Percentiles rank a stretch among this genome's conserved stretches.
These are phyloP conservation scores for Monosporascus cannonballus DNA, from an alignment of 2,329 filamentous ascomycete genomes.

Conservation along the genomic window DNA sequence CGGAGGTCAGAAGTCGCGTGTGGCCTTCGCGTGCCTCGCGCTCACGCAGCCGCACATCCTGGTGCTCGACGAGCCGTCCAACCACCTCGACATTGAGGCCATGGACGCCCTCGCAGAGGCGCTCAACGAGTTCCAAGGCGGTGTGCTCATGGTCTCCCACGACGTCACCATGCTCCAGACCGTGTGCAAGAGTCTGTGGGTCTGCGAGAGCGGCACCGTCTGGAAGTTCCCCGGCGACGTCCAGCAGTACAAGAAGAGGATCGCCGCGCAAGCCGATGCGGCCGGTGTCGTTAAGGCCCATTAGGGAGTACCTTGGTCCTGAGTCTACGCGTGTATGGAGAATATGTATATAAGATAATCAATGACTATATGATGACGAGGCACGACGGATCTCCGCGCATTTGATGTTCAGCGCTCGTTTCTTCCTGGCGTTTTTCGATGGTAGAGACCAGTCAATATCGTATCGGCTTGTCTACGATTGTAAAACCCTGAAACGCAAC, in stretches of 20 bases:
- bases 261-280: constrained; percentile 80
- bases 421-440: too few relatives aligned
- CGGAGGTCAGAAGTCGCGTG: constrained; percentile 96
- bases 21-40: constrained; percentile 94
- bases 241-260: constrained; percentile 95
- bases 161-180: constrained; percentile 98
- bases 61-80: constrained; percentile 96
- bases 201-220: constrained; percentile 88
- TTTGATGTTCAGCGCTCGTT: too few relatives aligned
- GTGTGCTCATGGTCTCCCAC: constrained; percentile 97
- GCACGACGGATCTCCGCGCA: too few relatives aligned
- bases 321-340: background rate
- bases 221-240: constrained; percentile 96
- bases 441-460: too few relatives aligned
- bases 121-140: constrained; percentile 80
- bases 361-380: too few relatives aligned
- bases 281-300: constrained; percentile 75
- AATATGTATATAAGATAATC: too few relatives aligned
- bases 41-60: constrained; percentile 94
- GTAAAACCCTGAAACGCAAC: too few relatives aligned
- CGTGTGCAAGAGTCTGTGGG: constrained; percentile 92
- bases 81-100: constrained; percentile 97
- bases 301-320: constrained; percentile 21
- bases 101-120: constrained; percentile 93
- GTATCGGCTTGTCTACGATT: too few relatives aligned